Base-by-base conservation (phyloP, 2,329 filamentous ascomycete genomes). In the Colletotrichum abscissum region DNA sequence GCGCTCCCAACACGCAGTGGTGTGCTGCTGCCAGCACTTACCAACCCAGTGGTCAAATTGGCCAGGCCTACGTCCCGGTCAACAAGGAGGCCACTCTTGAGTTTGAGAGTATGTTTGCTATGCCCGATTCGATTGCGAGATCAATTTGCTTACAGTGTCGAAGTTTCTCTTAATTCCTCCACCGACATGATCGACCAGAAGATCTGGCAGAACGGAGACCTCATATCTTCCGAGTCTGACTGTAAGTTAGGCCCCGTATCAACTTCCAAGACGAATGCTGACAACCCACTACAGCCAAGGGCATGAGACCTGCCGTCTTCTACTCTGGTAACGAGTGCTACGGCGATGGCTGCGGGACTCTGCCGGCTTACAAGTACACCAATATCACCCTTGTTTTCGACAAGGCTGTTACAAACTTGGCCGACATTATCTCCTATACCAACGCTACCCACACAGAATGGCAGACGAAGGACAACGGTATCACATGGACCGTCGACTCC, bases 271-370 rank as follows among this genome's bases (percentile, higher is more conserved):
- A 33, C 33, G 19, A 16, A 16, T 22, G 24, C 62, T 70, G 38
- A 67, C 24, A 30, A 33, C 12, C 12, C 33, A 14, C 16, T n/a
- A 22, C 30, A 70, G 68, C 68, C 7, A 70, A 66, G 55, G 68
- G 62, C 19, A 70, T 66, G 68, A 54, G 68, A 33, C 62, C 62
- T 26, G 68, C 62, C 19, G 55, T 66, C 9, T 66, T 70, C 22
- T 70, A 70, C 55, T 70, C 68, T 14, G 68, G 62, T 22, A 70
- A 70, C 55, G 62, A 70, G 19, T 70, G 68, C 62, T 70, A 66
- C 62, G 68, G 62, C 19, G 55, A 67, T 60, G 68, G 62, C 38
- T 66, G 62, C 9, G 62, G 68, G 8, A 70, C 62, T 16, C 55
- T 66, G 1, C 42, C 58, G 16, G 68, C 62, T 24, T 66, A 66